Base-by-base conservation (phyloP, 805 yeast species). In the Starmerella potacharoeniae region DNA sequence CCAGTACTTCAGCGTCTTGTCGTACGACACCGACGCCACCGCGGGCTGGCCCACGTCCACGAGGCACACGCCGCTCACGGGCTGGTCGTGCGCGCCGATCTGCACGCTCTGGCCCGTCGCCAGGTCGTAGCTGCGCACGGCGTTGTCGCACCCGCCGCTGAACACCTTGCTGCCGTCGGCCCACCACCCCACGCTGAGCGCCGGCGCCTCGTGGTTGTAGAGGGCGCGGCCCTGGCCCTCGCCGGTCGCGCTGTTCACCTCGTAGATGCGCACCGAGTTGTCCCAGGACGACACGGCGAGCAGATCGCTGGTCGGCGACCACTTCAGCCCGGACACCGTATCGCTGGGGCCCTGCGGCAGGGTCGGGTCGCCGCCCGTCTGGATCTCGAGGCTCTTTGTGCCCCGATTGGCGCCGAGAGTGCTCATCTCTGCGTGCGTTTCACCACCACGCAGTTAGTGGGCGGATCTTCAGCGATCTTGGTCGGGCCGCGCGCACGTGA, bases 21-120 rank as follows among this genome's bases (percentile, higher is more conserved):
- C 98, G 97, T 97, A 93, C 6, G 96, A 87, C 7, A 95, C 96
- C 45, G 90, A 80, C 3, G 89, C 97, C 31, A 91, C 80, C 60
- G 86, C 86, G 43, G 79, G 88, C 56, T 57, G 58, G 63, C 85
- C 86, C 8, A 82, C 74, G n/a, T 90, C 88, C 10, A 87, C 95
- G 58, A 78, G 81, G 54, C 95, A 74, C 28, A 91, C 85, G 13
- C 78, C 68, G 54, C 77, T 79, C 4, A 93, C 95, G 0, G 96
- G 77, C 4, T 83, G 87, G 66, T 83, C 87, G 70, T 93, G 97
- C 5, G 76, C 77, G 10, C 97, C 97, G 48, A 93, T 77, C 62
- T 87, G 95, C 64, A 82, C 86, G 6, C 82, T 69, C 69, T 89
- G 96, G 53, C 90, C 93, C 16, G 86, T 73, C 45, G 82, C 83